A percentile compares a stretch with the other conserved stretches of the same genome.
Conservation (phyloP, 1,284 basidiomycete genomes). For the Wallemia mellicola region DNA sequence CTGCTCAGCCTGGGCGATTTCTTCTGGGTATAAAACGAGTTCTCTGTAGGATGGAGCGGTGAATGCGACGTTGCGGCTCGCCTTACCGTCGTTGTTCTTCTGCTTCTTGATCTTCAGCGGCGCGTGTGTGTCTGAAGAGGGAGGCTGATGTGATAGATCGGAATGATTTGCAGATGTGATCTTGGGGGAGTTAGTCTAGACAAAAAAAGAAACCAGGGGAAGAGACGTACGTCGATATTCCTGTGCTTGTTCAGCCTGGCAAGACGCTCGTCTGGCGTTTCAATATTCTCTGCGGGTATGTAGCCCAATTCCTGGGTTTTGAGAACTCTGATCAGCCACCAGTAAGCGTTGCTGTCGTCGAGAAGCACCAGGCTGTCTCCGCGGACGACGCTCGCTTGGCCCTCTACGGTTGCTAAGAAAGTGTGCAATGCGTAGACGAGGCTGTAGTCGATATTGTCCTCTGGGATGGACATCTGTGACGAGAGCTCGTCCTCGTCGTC, state of each 20-base stretch:
- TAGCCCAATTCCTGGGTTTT: constrained; percentile 98
- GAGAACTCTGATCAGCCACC: constrained; percentile 87
- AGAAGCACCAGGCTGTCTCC: constrained; percentile 75
- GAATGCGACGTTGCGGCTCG: neutral
- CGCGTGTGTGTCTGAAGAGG: constrained; percentile 1
- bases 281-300: constrained; percentile 96
- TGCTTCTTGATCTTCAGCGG: constrained; percentile 7
- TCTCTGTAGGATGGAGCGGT: constrained; percentile 1
- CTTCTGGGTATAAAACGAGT: neutral
- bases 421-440: constrained; percentile 24
- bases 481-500: constrained; percentile 14
- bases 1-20: neutral
- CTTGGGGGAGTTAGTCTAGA: too few relatives aligned
- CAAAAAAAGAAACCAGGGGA: neutral
- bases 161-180: constrained; percentile 12
- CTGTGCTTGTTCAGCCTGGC: constrained; percentile 89
- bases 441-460: neutral
- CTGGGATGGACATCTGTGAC: neutral
- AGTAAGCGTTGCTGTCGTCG: constrained; percentile 89
- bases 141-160: constrained; percentile 6
- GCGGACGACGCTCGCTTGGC: constrained; percentile 84
- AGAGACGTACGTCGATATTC: constrained; percentile 59
- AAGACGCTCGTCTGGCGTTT: constrained; percentile 85
- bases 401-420: constrained; percentile 81
- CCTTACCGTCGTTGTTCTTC: constrained; percentile 4